Base-by-base conservation (phyloP, 2,329 filamentous ascomycete species). In the Tolypocladium cylindrosporum region DNA sequence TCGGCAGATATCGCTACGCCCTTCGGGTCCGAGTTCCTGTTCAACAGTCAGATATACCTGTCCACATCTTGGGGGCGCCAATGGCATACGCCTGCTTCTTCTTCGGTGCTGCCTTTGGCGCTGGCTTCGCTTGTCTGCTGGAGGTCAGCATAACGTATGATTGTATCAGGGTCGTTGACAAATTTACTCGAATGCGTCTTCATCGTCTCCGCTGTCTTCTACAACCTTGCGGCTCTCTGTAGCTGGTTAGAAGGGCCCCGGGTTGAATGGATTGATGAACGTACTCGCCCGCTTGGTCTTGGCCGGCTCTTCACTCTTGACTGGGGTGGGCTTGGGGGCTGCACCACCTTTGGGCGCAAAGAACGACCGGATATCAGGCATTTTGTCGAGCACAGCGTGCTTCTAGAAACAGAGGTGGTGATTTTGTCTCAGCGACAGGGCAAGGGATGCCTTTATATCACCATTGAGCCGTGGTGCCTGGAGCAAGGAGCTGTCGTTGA, bases 341-440 rank as follows among this genome's bases (percentile, higher is more conserved):
- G 80, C 75, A 62, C 82, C 80, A 55, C 84, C 83, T 72, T 91
- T 91, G 61, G 88, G 85, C 57, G 88, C 86, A 77, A 97, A 97
- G 75, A 97, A 97, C 66, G 81, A 91, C 68, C 92, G 83, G 68
- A 97, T 97, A 74, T 97, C 93, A 62, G 91, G 85, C 91, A 96
- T 96, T 61, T 60, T 61, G 57, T 31, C 4, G 16, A 21, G 27
- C 41, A 6, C 19, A 34, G n/a, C 3, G 42, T 34, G 45, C 45
- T 50, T n/a, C 16, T 36, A 9, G 4, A 51, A 14, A 21, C 13
- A 19, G 10, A 11, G 10, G 19, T 27, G 19, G 4, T 21, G 34
- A 21, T n/a, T 1, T 11, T 37, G 19, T 16, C 45, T 57, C 36
- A 24, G 50, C 48, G 55, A 43, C 57, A 41, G 52, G 36, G 50